phyloP scores from a whole-genome alignment of 768 basidiomycete species.

The Clavaria fumosa region DNA sequence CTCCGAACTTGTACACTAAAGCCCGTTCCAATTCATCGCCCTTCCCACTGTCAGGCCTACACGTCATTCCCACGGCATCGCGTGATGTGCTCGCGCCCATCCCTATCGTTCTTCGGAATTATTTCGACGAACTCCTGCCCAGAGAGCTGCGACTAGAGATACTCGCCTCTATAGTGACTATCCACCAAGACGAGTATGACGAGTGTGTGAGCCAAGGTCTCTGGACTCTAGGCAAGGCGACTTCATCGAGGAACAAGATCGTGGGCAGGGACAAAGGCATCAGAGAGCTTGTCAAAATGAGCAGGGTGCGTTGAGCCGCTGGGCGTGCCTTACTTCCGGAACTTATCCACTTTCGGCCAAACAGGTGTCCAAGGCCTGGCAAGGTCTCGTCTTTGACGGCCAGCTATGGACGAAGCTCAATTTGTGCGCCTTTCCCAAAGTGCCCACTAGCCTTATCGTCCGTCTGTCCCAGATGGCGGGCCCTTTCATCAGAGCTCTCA shows the following conservation, averaged over 20 bases:
- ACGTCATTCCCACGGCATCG: constrained; percentile 35
- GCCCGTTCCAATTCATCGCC: constrained; percentile 52
- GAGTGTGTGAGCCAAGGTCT: constrained; percentile 27
- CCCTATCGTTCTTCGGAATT: constrained; percentile 31
- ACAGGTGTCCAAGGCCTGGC: constrained; percentile 72
- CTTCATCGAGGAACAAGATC: constrained; percentile 51
- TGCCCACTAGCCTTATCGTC: constrained; percentile 34
- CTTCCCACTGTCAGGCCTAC: constrained; percentile 42
- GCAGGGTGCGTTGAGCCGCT: constrained; percentile 41
- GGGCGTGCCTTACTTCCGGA: not conserved
- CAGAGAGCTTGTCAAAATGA: constrained; percentile 63
- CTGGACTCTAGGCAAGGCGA: constrained; percentile 50
- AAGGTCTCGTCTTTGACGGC: constrained; percentile 62
- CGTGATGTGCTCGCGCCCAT: constrained; percentile 39
- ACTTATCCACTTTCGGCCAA: constrained; percentile 1
- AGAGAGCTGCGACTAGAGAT: constrained; percentile 54
- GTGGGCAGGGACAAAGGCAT: constrained; percentile 60
- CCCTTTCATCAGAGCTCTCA: constrained; percentile 44
- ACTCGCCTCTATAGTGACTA: constrained; percentile 34
- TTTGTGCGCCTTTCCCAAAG: constrained; percentile 43
- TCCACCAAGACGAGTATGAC: constrained; percentile 46
- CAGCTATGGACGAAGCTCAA: constrained; percentile 68
- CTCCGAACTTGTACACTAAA: constrained; percentile 27
- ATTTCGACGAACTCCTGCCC: constrained; percentile 59
- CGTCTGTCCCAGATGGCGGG: constrained; percentile 42